Percentiles rank a stretch among this genome's conserved stretches.
Evolutionary conservation across 2,329 filamentous ascomycete species (phyloP).

Genomic region (Cytospora chrysosperma): DNA sequence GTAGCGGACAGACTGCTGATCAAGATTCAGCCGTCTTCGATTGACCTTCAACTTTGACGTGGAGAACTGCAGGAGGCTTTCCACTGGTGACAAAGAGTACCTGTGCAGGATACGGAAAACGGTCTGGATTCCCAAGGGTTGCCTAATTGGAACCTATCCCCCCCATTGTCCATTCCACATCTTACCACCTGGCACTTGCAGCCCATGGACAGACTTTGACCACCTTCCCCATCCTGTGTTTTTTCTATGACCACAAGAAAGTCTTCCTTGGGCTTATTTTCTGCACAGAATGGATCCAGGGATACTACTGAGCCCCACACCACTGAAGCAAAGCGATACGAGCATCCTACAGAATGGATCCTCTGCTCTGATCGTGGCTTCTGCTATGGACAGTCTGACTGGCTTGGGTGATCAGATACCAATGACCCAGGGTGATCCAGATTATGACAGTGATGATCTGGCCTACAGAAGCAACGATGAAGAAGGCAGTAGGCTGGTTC

Average conservation of each 20-base stretch:
- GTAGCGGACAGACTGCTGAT: background rate
- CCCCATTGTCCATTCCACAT: background rate
- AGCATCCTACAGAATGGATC: background rate
- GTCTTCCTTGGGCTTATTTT: background rate
- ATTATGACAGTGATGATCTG: background rate
- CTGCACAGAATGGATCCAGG: background rate
- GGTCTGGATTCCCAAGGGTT: too few relatives aligned
- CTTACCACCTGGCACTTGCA: background rate
- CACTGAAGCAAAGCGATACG: background rate
- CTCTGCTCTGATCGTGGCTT: background rate
- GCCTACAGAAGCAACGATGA: conserved; percentile 28
- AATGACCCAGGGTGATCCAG: conserved; percentile 20
- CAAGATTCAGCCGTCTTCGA: background rate
- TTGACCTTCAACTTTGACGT: background rate
- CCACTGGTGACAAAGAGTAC: background rate
- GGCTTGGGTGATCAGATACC: background rate
- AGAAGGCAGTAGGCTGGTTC: conserved; percentile 26
- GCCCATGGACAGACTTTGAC: background rate
- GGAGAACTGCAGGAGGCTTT: background rate
- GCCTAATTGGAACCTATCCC: background rate
- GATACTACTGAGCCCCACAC: background rate
- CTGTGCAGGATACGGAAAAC: background rate
- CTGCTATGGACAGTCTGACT: background rate
- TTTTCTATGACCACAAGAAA: background rate
- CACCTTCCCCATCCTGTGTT: background rate